These are phyloP conservation scores for Platanus orientalis DNA, from an alignment of 164 flowering plant species.

Conservation along the genomic window DNA sequence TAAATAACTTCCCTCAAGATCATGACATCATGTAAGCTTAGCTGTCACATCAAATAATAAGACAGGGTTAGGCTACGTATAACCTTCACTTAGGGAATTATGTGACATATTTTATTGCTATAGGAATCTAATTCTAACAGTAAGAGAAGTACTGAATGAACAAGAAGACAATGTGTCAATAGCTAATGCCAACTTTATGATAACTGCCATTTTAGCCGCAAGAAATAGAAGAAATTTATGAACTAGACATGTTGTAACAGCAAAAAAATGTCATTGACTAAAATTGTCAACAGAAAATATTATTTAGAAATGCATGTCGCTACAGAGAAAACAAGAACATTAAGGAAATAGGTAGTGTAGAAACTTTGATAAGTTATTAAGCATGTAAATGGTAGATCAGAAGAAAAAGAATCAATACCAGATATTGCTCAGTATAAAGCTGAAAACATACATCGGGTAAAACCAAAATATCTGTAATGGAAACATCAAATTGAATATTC, in stretches of 20 bases:
- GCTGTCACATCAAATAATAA: too few relatives aligned
- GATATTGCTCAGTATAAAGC: slow-evolving; percentile 69
- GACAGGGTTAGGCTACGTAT: too few relatives aligned
- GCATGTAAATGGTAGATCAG: slow-evolving; percentile 2
- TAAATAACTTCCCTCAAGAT: too few relatives aligned
- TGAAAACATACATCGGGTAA: slow-evolving; percentile 81
- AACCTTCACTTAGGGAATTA: too few relatives aligned
- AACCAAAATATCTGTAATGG: slow-evolving; percentile 80
- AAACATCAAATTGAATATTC: too few relatives aligned
- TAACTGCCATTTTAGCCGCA: too few relatives aligned
- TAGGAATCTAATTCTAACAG: too few relatives aligned
- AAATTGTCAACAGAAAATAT: background rate
- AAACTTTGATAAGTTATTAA: background rate
- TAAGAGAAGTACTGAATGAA: too few relatives aligned
- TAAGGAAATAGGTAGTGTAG: background rate
- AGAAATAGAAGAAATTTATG: background rate
- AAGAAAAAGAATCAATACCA: slow-evolving; percentile 47
- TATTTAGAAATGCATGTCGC: background rate
- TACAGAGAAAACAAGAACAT: background rate
- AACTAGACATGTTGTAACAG: background rate
- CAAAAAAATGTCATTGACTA: background rate
- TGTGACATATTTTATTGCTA: too few relatives aligned
- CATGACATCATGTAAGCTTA: too few relatives aligned
- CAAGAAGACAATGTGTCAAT: too few relatives aligned
- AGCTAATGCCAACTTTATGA: too few relatives aligned